Conservation (phyloP, 176 grass and related monocot genomes). For the Triticum turgidum region DNA sequence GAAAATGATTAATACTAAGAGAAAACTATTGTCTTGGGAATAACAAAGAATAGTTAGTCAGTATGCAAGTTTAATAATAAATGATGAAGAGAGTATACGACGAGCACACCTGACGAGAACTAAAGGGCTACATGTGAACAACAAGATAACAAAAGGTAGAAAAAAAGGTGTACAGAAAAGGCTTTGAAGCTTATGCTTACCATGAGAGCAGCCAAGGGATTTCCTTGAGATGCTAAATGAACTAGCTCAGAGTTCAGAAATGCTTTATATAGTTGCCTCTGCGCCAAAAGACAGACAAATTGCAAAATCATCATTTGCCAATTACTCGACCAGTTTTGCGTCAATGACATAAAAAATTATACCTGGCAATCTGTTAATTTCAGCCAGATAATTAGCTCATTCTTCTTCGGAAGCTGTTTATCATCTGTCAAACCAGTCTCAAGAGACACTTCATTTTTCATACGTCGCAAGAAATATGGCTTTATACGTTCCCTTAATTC, state of each 20-base stretch:
- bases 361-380: constrained; percentile 85
- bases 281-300: constrained; percentile 30
- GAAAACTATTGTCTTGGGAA: neutral
- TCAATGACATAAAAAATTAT: constrained; percentile 4
- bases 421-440: constrained; percentile 27
- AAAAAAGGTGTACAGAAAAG: constrained; percentile 20
- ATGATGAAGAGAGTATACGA: neutral
- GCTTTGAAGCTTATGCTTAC: constrained; percentile 43
- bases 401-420: constrained; percentile 59
- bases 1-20: neutral
- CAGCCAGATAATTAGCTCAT: constrained; percentile 87
- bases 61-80: neutral
- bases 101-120: neutral
- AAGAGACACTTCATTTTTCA: constrained; percentile 76
- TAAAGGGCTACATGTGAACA: neutral
- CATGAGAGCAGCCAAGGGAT: constrained; percentile 71
- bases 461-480: constrained; percentile 69
- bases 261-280: constrained; percentile 95
- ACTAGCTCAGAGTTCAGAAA: constrained; percentile 87
- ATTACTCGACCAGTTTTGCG: constrained; percentile 24
- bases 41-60: neutral
- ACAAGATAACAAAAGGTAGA: neutral
- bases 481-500: constrained; percentile 84
- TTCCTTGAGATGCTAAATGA: constrained; percentile 50
- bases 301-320: neutral